Evolutionary conservation across 2,329 filamentous ascomycete species (phyloP).

Genomic region (Alternaria infectoria): DNA sequence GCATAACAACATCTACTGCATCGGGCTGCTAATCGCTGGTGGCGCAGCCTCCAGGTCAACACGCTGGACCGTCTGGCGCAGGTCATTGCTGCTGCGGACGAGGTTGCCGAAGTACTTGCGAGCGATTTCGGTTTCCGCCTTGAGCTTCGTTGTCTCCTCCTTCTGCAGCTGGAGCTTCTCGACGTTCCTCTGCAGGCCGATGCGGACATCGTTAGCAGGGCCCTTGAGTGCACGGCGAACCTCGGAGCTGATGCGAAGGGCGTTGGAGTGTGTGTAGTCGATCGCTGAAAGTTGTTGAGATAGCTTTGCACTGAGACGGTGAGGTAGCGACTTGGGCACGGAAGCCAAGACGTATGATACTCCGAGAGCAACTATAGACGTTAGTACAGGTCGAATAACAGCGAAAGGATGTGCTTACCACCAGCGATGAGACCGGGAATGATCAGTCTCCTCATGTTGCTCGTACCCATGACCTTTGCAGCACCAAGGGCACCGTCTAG

Average conservation of each 20-base stretch:
- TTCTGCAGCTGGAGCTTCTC: constrained; percentile 80
- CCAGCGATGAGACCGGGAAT: constrained; percentile 80
- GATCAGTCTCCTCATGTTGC: constrained; percentile 80
- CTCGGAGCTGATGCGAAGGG: constrained; percentile 80
- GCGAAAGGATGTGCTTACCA: constrained; percentile 64
- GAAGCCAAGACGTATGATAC: constrained; percentile 82
- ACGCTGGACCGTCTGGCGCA: constrained; percentile 56
- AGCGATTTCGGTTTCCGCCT: constrained; percentile 83
- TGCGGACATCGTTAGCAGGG: constrained; percentile 84
- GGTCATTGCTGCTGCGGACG: constrained; percentile 65
- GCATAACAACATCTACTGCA: constrained; percentile 21
- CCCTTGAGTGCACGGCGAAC: constrained; percentile 88
- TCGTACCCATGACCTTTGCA: constrained; percentile 78
- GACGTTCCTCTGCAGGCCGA: constrained; percentile 81
- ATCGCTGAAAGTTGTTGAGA: constrained; percentile 78
- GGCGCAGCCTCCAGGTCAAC: constrained; percentile 61
- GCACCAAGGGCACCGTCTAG: constrained; percentile 84
- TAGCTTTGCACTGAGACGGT: constrained; percentile 84
- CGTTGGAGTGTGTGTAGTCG: constrained; percentile 92
- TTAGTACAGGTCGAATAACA: constrained; percentile 8
- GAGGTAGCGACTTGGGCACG: constrained; percentile 87
- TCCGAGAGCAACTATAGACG: constrained; percentile 69
- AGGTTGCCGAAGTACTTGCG: constrained; percentile 90
- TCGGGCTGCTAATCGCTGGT: constrained; percentile 47
- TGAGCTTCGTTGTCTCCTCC: constrained; percentile 82